These are phyloP conservation scores for Alternaria incomplexa DNA, from an alignment of 2,329 filamentous ascomycete genomes.

Conservation along the genomic window DNA sequence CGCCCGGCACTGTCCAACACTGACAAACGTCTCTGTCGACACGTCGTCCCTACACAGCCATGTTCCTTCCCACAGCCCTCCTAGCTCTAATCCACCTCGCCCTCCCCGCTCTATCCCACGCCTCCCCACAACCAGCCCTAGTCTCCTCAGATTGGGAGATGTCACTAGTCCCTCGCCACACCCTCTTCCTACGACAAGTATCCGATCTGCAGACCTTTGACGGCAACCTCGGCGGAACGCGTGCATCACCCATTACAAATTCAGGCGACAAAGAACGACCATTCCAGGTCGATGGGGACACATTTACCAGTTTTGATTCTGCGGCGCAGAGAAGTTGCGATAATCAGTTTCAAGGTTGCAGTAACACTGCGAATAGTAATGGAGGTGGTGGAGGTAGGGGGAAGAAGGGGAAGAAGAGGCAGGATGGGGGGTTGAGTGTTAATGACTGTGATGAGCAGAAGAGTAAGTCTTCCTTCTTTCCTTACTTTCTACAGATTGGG, in stretches of 20 bases:
- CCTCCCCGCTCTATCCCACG: slow-evolving; percentile 25
- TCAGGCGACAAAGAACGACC: slow-evolving; percentile 57
- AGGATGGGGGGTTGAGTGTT: slow-evolving; percentile 22
- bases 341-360: slow-evolving; percentile 67
- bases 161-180: slow-evolving; percentile 39
- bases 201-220: slow-evolving; percentile 48
- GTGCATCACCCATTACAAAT: slow-evolving; percentile 58
- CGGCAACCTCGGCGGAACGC: slow-evolving; percentile 58
- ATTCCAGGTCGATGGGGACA: slow-evolving; percentile 40
- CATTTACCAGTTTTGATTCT: slow-evolving; percentile 61
- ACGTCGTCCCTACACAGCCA: not conserved
- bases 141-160: slow-evolving; percentile 26
- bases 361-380: slow-evolving; percentile 48
- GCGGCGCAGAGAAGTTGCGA: slow-evolving; percentile 68
- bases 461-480: slow-evolving; percentile 15
- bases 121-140: slow-evolving; percentile 33
- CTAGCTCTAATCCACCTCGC: slow-evolving; percentile 28
- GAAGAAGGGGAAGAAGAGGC: slow-evolving; percentile 6
- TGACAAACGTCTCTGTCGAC: not conserved
- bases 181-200: slow-evolving; percentile 43
- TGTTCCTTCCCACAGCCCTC: slow-evolving; percentile 30
- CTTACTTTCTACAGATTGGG: not conserved
- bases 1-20: not conserved
- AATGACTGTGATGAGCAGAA: slow-evolving; percentile 30
- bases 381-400: not conserved